phyloP scores from a whole-genome alignment of 2,329 filamentous ascomycete genomes.

The Colletotrichum acutatum region DNA sequence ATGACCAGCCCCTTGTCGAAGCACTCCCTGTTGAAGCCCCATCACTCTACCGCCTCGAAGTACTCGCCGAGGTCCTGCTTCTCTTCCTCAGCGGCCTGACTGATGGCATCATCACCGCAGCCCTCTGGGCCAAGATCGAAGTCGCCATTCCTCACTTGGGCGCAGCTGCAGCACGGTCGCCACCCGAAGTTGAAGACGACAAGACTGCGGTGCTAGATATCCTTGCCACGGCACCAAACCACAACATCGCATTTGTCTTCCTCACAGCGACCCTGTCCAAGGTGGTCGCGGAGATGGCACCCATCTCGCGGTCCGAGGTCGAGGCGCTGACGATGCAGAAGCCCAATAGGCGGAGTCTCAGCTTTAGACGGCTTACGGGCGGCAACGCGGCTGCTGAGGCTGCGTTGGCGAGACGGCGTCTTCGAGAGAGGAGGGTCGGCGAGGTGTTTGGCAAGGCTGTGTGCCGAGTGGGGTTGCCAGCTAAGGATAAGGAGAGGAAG shows the following conservation, averaged over 20 bases:
- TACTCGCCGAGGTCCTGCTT: conserved; percentile 76
- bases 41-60: conserved; percentile 77
- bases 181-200: conserved; percentile 50
- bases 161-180: conserved; percentile 29
- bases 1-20: conserved; percentile 69
- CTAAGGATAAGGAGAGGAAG: conserved; percentile 66
- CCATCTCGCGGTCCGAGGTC: conserved; percentile 49
- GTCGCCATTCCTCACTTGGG: conserved; percentile 61
- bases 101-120: conserved; percentile 80
- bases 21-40: conserved; percentile 72
- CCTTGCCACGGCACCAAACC: conserved; percentile 76
- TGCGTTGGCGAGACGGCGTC: conserved; percentile 60
- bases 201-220: conserved; percentile 75
- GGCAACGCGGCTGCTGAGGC: conserved; percentile 40
- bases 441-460: conserved; percentile 73
- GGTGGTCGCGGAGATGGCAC: conserved; percentile 60
- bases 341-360: conserved; percentile 54
- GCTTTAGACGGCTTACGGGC: conserved; percentile 50
- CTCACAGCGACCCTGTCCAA: conserved; percentile 79
- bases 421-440: conserved; percentile 71
- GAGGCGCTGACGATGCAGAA: conserved; percentile 44
- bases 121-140: conserved; percentile 78
- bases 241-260: conserved; percentile 92
- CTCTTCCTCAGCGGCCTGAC: conserved; percentile 79
- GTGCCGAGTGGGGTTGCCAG: conserved; percentile 59